A percentile compares a stretch with the other conserved stretches of the same genome.
These are phyloP conservation scores for Alternaria hordeiaustralica DNA, from an alignment of 2,329 filamentous ascomycete species.

Conservation along the genomic window DNA sequence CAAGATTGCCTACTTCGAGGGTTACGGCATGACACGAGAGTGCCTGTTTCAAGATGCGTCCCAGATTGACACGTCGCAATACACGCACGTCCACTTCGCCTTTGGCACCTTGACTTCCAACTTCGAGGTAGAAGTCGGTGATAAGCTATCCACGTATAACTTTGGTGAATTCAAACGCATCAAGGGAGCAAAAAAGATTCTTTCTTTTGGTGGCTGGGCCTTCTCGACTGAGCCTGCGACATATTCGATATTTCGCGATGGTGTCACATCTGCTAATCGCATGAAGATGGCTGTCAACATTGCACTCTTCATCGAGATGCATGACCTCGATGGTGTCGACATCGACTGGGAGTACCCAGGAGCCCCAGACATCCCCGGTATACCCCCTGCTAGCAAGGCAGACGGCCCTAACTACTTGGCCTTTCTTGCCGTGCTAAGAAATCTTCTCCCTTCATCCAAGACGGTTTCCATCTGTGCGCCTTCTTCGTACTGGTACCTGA, in stretches of 20 bases:
- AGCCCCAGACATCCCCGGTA: constrained; percentile 45
- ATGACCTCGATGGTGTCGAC: constrained; percentile 48
- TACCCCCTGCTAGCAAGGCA: constrained; percentile 27
- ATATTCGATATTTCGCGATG: constrained; percentile 50
- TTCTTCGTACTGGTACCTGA: constrained; percentile 40
- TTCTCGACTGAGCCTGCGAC: constrained; percentile 50
- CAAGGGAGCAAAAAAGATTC: constrained; percentile 45
- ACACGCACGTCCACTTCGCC: constrained; percentile 23
- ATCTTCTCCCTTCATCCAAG: constrained; percentile 10
- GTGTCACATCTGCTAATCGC: constrained; percentile 48
- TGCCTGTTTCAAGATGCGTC: constrained; percentile 16
- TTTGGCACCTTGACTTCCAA: constrained; percentile 14
- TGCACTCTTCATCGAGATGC: constrained; percentile 23
- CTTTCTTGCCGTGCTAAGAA: neutral
- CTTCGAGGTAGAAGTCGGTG: neutral
- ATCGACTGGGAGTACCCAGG: constrained; percentile 55
- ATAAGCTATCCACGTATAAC: constrained; percentile 1
- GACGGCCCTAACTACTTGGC: neutral
- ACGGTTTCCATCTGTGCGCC: constrained; percentile 34
- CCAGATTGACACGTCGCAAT: constrained; percentile 4
- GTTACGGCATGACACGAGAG: constrained; percentile 10
- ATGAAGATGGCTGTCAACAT: constrained; percentile 35
- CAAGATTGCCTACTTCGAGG: constrained; percentile 21
- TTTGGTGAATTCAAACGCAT: constrained; percentile 14
- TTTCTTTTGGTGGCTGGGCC: constrained; percentile 57